Evolutionary conservation across 129 eudicot genomes (phyloP).

Genomic region (Tanacetum coccineum): DNA sequence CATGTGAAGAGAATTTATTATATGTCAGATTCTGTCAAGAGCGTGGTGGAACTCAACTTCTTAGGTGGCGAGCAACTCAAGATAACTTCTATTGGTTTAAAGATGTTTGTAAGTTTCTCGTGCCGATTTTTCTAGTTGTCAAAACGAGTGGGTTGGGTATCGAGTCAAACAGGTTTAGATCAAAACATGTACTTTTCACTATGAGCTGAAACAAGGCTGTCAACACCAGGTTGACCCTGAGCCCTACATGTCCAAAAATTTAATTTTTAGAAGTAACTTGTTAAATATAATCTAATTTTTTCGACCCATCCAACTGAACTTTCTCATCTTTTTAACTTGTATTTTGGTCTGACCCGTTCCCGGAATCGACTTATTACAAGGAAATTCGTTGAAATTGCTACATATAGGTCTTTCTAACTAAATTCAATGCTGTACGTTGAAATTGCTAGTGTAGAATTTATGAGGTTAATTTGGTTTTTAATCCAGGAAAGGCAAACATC

Average conservation of each 20-base stretch:
- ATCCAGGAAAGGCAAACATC: slow-evolving; percentile 95
- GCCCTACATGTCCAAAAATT: background rate
- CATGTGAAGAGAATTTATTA: slow-evolving; percentile 92
- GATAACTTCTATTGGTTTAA: slow-evolving; percentile 92
- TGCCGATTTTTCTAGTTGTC: background rate
- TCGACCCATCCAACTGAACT: background rate
- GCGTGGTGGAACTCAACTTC: slow-evolving; percentile 80
- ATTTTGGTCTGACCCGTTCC: no score
- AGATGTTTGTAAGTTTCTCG: slow-evolving; percentile 91
- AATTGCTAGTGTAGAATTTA: no score
- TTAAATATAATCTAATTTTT: no score
- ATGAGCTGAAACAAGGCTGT: background rate
- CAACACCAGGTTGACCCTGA: background rate
- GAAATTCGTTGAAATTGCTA: background rate
- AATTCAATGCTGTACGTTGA: background rate
- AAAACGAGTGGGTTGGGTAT: background rate
- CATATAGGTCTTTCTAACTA: background rate
- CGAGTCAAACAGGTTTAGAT: background rate
- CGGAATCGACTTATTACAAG: background rate
- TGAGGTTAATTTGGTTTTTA: background rate
- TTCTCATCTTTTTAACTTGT: background rate
- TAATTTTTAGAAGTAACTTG: background rate
- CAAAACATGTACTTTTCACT: background rate
- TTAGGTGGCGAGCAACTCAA: slow-evolving; percentile 86
- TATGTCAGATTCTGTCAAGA: slow-evolving; percentile 70